phyloP scores from a whole-genome alignment of 306 rosid genomes.

The Ammopiptanthus mongolicus region DNA sequence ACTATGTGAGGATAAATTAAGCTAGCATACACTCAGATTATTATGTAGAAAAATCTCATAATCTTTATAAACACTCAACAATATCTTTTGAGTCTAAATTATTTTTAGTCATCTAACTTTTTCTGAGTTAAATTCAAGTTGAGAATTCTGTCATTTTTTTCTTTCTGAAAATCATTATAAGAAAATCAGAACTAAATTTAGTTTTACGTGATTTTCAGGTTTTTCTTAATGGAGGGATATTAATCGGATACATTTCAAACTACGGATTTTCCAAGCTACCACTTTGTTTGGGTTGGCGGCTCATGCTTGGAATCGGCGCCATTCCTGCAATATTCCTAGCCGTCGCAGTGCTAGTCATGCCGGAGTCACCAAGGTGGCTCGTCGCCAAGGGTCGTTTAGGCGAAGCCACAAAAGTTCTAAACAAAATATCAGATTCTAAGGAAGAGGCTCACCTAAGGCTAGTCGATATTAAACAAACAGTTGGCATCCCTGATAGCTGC shows the following conservation, averaged over 20 bases:
- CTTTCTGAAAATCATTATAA: no score
- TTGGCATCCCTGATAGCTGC: constrained; percentile 49
- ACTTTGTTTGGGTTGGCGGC: constrained; percentile 50
- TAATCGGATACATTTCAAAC: constrained; percentile 69
- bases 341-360: constrained; percentile 54
- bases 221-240: constrained; percentile 52
- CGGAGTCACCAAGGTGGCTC: constrained; percentile 84
- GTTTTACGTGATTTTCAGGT: constrained; percentile 25
- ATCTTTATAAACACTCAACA: no score
- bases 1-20: no score
- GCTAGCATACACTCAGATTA: no score
- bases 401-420: constrained; percentile 47
- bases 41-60: no score
- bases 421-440: constrained; percentile 53
- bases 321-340: constrained; percentile 50
- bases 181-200: no score
- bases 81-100: no score
- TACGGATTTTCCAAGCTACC: constrained; percentile 49
- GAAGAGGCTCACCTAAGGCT: constrained; percentile 49
- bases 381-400: constrained; percentile 65
- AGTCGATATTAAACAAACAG: constrained; percentile 53
- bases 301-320: constrained; percentile 69
- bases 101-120: no score
- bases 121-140: no score
- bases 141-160: no score